Percentiles rank a stretch among this genome's conserved stretches.
Conservation (phyloP, 306 rosid genomes). For the Fragaria nilgerrensis region DNA sequence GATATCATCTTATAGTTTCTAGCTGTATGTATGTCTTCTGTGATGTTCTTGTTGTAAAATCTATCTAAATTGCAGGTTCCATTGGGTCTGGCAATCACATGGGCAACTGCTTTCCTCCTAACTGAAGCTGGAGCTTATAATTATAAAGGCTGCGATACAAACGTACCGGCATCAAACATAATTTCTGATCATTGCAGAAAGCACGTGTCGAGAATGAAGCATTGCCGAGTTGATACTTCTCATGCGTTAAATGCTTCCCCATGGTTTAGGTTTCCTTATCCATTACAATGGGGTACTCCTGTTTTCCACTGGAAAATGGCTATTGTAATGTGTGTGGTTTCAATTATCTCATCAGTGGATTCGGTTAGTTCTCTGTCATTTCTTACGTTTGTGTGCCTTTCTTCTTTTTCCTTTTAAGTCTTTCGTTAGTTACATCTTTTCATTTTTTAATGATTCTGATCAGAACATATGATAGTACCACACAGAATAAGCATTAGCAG, state of each 20-base stretch:
- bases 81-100: constrained; percentile 89
- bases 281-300: constrained; percentile 98
- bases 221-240: constrained; percentile 91
- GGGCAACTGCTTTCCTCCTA: constrained; percentile 90
- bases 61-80: constrained; percentile 70
- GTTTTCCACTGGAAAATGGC: constrained; percentile 98
- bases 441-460: not conserved
- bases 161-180: constrained; percentile 85
- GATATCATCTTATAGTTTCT: constrained; percentile 14
- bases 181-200: constrained; percentile 87
- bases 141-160: constrained; percentile 89
- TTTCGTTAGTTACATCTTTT: not conserved
- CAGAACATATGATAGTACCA: not conserved
- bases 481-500: not conserved
- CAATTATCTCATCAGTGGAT: constrained; percentile 88
- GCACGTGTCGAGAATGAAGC: constrained; percentile 87
- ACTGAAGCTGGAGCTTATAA: constrained; percentile 82
- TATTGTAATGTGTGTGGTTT: constrained; percentile 90
- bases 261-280: constrained; percentile 99
- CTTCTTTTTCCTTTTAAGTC: not conserved
- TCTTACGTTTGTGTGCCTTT: not conserved
- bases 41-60: constrained; percentile 20
- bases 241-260: constrained; percentile 74
- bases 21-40: constrained; percentile 13
- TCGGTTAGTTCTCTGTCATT: constrained; percentile 69